phyloP scores from a whole-genome alignment of 1,284 basidiomycete genomes.

The Ceraceosorus guamensis region DNA sequence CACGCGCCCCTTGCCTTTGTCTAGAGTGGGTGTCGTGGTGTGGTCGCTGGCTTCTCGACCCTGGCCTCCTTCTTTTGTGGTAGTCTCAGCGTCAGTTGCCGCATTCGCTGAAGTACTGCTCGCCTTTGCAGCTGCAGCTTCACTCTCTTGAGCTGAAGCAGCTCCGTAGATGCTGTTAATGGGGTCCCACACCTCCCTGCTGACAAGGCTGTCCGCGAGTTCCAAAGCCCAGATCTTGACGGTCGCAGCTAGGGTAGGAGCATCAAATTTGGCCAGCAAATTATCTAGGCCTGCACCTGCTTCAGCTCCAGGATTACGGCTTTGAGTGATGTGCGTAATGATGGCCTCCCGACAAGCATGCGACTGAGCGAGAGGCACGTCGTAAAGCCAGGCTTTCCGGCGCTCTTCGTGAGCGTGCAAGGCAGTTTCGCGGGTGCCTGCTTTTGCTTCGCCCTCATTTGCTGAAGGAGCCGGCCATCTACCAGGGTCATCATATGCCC shows the following conservation, averaged over 20 bases:
- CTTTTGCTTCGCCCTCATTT: slow-evolving; percentile 3
- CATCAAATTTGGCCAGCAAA: slow-evolving; percentile 67
- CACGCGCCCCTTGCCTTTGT: slow-evolving; percentile 4
- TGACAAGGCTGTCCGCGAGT: slow-evolving; percentile 25
- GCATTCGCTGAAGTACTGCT: neutral
- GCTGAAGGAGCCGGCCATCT: slow-evolving; percentile 22
- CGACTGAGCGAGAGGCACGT: slow-evolving; percentile 51
- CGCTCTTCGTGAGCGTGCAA: slow-evolving; percentile 57
- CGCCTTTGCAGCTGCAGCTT: slow-evolving; percentile 15
- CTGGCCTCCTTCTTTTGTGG: neutral
- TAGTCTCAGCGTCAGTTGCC: neutral
- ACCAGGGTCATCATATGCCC: slow-evolving; percentile 59
- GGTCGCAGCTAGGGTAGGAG: slow-evolving; percentile 73
- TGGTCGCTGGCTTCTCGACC: neutral
- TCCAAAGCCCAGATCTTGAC: slow-evolving; percentile 66
- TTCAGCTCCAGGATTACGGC: slow-evolving; percentile 6
- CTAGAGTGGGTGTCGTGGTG: slow-evolving; percentile 4
- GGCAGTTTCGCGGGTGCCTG: neutral
- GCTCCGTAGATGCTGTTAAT: slow-evolving; percentile 39
- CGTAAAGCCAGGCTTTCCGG: slow-evolving; percentile 84
- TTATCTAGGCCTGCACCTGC: slow-evolving; percentile 54
- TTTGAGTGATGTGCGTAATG: slow-evolving; percentile 4
- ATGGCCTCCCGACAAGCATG: slow-evolving; percentile 14
- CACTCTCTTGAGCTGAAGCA: slow-evolving; percentile 30
- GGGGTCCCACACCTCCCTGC: slow-evolving; percentile 36